A percentile compares a stretch with the other conserved stretches of the same genome.
Evolutionary conservation across 179 eudicot genomes (phyloP).

Genomic region (Beta corolliflora): DNA sequence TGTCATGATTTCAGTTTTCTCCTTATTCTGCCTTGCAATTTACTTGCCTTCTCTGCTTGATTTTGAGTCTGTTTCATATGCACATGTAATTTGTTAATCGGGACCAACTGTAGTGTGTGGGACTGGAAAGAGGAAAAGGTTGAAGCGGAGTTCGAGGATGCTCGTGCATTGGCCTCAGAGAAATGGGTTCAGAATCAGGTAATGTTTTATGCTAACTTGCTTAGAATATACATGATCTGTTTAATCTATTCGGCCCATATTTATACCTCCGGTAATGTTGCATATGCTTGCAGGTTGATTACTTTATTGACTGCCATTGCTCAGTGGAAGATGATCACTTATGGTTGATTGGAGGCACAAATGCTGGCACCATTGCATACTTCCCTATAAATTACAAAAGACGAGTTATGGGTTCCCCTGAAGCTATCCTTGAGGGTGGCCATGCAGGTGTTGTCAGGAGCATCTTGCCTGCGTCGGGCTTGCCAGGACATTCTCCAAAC

Average conservation of each 20-base stretch:
- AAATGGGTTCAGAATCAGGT: slow-evolving; percentile 76
- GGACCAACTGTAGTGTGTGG: slow-evolving; percentile 60
- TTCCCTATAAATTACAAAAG: slow-evolving; percentile 60
- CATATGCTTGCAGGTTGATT: slow-evolving; percentile 68
- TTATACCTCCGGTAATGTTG: not conserved
- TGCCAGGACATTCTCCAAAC: slow-evolving; percentile 26
- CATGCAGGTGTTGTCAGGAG: slow-evolving; percentile 79
- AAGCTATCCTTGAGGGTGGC: slow-evolving; percentile 91
- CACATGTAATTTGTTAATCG: slow-evolving; percentile 3
- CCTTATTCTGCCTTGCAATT: not conserved
- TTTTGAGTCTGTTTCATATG: not conserved
- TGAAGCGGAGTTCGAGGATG: slow-evolving; percentile 65
- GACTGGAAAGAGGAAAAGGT: slow-evolving; percentile 70
- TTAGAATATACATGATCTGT: not conserved
- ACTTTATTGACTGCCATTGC: slow-evolving; percentile 87
- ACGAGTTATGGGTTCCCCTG: slow-evolving; percentile 55
- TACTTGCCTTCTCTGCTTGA: slow-evolving; percentile 1
- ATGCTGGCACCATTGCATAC: slow-evolving; percentile 78
- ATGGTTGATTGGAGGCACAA: slow-evolving; percentile 92
- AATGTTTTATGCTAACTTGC: slow-evolving; percentile 21
- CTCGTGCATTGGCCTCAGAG: slow-evolving; percentile 80
- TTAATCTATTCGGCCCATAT: not conserved
- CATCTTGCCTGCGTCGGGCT: slow-evolving; percentile 55
- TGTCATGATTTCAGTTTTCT: not conserved
- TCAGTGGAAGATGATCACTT: slow-evolving; percentile 57